A percentile compares a stretch with the other conserved stretches of the same genome.
These are phyloP conservation scores for Lasiosphaeria miniovina DNA, from an alignment of 495 filamentous ascomycete species.

Conservation along the genomic window DNA sequence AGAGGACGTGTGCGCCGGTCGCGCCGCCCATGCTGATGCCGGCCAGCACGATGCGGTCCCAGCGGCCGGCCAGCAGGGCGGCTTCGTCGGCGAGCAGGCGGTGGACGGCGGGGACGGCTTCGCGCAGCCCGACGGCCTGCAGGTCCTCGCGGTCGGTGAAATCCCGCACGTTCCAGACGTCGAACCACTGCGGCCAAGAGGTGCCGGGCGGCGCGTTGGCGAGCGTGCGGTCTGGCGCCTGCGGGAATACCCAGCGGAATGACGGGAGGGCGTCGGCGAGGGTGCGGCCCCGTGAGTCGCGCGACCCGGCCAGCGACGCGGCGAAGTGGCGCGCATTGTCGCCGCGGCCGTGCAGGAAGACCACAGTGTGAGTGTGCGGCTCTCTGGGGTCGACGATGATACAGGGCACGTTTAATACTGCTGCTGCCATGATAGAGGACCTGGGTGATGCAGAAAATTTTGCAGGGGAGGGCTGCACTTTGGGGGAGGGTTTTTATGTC, in stretches of 20 bases:
- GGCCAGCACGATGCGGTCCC: conserved; percentile 34
- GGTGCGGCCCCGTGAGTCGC: conserved; percentile 30
- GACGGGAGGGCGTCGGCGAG: conserved; percentile 35
- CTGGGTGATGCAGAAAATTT: no score
- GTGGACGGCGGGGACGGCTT: conserved; percentile 24
- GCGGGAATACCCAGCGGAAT: conserved; percentile 49
- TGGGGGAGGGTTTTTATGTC: no score
- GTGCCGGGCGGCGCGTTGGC: conserved; percentile 29
- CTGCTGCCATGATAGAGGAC: no score
- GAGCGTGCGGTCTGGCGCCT: conserved; percentile 42
- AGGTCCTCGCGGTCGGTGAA: conserved; percentile 32
- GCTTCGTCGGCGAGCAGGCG: conserved; percentile 29
- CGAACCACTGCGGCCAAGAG: conserved; percentile 41
- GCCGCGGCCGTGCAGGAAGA: conserved; percentile 61
- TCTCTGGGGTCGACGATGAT: conserved; percentile 22
- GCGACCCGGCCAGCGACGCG: conserved; percentile 38
- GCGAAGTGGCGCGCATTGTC: conserved; percentile 52
- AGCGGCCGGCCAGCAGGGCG: conserved; percentile 23
- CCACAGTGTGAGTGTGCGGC: conserved; percentile 55
- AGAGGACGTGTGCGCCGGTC: conserved; percentile 40
- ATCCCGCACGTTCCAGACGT: conserved; percentile 36
- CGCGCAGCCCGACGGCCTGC: conserved; percentile 28
- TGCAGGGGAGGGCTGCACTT: no score
- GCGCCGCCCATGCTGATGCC: conserved; percentile 44
- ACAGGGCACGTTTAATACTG: neutral